phyloP scores from a whole-genome alignment of 176 grass and related monocot genomes.

The Musa schizocarpa region DNA sequence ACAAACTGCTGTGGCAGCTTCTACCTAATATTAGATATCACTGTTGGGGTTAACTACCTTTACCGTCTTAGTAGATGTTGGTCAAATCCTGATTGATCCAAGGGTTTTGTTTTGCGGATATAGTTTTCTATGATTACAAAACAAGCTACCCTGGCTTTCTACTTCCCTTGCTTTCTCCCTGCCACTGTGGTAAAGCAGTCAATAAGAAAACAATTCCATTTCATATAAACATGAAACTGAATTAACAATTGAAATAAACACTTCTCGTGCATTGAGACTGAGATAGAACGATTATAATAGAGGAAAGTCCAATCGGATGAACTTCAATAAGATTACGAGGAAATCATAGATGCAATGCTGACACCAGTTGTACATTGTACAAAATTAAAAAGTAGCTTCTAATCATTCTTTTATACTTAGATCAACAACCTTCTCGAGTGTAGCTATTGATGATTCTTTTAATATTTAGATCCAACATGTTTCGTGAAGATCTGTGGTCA shows the following conservation, averaged over 20 bases:
- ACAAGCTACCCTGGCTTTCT: background rate
- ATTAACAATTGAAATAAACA: background rate
- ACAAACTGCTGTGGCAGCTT: too few species aligned
- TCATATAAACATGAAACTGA: background rate
- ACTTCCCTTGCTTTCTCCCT: conserved; percentile 35
- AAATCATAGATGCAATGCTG: background rate
- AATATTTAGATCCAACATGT: background rate
- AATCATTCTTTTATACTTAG: too few species aligned
- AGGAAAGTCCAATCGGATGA: background rate
- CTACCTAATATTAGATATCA: too few species aligned
- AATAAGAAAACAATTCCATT: background rate
- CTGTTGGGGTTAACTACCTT: too few species aligned
- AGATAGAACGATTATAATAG: background rate
- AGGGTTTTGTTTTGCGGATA: background rate
- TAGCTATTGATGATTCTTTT: background rate
- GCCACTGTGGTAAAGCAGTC: conserved; percentile 11
- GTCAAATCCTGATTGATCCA: too few species aligned
- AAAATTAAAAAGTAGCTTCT: too few species aligned
- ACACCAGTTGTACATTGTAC: background rate
- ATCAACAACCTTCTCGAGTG: too few species aligned
- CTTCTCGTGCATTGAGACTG: background rate
- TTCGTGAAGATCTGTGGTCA: too few species aligned
- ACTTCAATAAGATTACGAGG: conserved; percentile 3
- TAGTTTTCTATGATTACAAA: background rate
- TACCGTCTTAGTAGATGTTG: too few species aligned